Evolutionary conservation across 1,284 basidiomycete genomes (phyloP), one percentile per base, ranked within the genome.

Genomic region (Apiotrichum gracile): DNA sequence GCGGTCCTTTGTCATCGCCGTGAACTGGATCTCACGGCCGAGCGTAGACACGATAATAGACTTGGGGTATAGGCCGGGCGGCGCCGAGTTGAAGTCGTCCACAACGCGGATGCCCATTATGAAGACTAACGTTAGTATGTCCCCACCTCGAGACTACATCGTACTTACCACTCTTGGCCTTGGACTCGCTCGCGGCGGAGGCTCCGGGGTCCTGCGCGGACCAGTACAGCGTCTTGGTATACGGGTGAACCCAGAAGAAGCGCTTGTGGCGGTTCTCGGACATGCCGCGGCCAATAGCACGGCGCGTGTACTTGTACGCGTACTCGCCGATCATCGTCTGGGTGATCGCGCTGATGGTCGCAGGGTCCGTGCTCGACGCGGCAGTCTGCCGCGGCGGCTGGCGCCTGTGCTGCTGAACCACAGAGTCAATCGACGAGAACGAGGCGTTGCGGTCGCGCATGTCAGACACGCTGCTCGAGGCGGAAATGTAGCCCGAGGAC

Each of bases 301-400:
- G 83, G 51, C 94, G 83, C 12, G 92, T 97, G 76, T 98, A 97
- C 80, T 98, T 98, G 83, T 88, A 91, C 77, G 98, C 77, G 77
- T 92, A 97, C 79, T 97, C 94, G 60, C 94, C 93, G 63, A 98
- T 97, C 94, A 99, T 99, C 22, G 93, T 97, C 80, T 97, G 92
- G 5, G 94, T 98, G 67, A 98, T 97, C 2, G 93, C 88, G 69
- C 97, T 92, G 63, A 97, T 93, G 61, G 92, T 78, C 2, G 79
- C 74, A 1, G 91, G 90, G 71, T 97, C 92, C 14, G 91, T 94
- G 3, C 43, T 22, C 22, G 84, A 47, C 34, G 21, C 16, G 25
- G 14, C 16, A n/a, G n/a, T n/a, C 24, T 26, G 55, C 21, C 17
- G 38, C 31, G 17, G 50, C 41, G 25, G 47, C 42, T 6, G 57